Percentiles rank a stretch among this genome's conserved stretches.
Evolutionary conservation across 148 eudicot species (phyloP).

Genomic region (Simmondsia chinensis): DNA sequence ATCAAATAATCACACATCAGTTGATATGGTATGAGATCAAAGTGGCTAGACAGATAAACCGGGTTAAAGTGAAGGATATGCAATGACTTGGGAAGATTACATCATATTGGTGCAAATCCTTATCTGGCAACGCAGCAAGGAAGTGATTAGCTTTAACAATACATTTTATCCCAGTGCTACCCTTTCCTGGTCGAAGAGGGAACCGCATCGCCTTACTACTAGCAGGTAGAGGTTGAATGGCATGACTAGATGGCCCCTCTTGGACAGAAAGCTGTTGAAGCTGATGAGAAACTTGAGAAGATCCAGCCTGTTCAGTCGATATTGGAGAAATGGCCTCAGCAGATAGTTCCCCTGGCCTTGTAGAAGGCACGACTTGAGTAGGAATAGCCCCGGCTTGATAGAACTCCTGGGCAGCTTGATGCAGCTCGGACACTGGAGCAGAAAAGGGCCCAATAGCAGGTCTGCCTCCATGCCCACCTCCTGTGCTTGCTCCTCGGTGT

Average conservation of each 20-base stretch:
- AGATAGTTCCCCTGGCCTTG: constrained; percentile 21
- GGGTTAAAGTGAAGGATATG: not conserved
- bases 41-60: not conserved
- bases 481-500: constrained; percentile 39
- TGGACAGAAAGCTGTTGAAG: constrained; percentile 35
- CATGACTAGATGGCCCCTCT: constrained; percentile 42
- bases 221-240: constrained; percentile 50
- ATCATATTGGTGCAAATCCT: constrained; percentile 93
- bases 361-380: constrained; percentile 35
- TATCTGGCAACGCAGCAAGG: constrained; percentile 82
- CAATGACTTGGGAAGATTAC: constrained; percentile 25
- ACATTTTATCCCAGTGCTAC: constrained; percentile 50
- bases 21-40: not conserved
- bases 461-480: no score
- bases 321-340: no score
- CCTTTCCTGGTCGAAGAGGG: constrained; percentile 93
- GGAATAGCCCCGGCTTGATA: constrained; percentile 48
- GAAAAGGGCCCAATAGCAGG: constrained; percentile 46
- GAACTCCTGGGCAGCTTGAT: constrained; percentile 83
- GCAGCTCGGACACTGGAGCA: constrained; percentile 87
- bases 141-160: constrained; percentile 95
- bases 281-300: constrained; percentile 35
- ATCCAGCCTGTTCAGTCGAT: no score
- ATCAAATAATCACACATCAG: not conserved
- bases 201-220: constrained; percentile 81